These are phyloP conservation scores for Cladophialophora chaetospira DNA, from an alignment of 2,329 filamentous ascomycete species.

Conservation along the genomic window DNA sequence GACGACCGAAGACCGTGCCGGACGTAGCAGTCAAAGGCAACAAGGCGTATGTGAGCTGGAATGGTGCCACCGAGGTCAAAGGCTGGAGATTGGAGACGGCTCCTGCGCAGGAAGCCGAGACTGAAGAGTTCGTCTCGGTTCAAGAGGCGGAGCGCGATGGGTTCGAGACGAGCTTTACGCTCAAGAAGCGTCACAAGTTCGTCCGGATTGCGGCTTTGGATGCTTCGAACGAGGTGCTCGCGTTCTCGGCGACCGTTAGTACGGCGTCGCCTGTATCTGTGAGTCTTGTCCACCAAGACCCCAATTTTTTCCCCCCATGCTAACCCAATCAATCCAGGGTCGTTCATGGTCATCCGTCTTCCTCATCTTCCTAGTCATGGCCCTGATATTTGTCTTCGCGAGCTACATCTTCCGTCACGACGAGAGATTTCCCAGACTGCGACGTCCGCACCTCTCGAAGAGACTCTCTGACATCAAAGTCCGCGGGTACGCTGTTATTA, in stretches of 20 bases:
- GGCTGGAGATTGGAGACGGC: conserved; percentile 26
- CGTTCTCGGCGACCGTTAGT: conserved; percentile 18
- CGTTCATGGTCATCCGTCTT: too few relatives aligned
- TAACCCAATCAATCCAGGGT: too few relatives aligned
- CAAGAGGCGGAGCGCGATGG: conserved; percentile 20
- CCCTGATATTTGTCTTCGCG: too few relatives aligned
- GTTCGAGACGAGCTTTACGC: conserved; percentile 26
- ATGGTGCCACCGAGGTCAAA: conserved; percentile 47
- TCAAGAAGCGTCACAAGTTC: conserved; percentile 9
- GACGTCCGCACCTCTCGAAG: too few relatives aligned
- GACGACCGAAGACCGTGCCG: conserved; percentile 45
- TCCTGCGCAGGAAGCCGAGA: not conserved
- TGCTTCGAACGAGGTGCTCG: conserved; percentile 12
- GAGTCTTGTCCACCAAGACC: too few relatives aligned
- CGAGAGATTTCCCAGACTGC: too few relatives aligned
- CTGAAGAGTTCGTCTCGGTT: conserved; percentile 20
- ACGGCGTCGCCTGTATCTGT: too few relatives aligned
- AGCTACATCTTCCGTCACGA: too few relatives aligned
- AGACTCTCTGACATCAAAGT: too few relatives aligned
- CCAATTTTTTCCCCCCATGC: too few relatives aligned
- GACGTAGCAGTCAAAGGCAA: conserved; percentile 33
- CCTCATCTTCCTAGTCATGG: too few relatives aligned
- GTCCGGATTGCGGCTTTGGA: conserved; percentile 24
- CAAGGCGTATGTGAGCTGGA: conserved; percentile 48
- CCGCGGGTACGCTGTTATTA: too few relatives aligned